Conservation (phyloP, 352 stramenopile species). For the Pythium apleroticum region DNA sequence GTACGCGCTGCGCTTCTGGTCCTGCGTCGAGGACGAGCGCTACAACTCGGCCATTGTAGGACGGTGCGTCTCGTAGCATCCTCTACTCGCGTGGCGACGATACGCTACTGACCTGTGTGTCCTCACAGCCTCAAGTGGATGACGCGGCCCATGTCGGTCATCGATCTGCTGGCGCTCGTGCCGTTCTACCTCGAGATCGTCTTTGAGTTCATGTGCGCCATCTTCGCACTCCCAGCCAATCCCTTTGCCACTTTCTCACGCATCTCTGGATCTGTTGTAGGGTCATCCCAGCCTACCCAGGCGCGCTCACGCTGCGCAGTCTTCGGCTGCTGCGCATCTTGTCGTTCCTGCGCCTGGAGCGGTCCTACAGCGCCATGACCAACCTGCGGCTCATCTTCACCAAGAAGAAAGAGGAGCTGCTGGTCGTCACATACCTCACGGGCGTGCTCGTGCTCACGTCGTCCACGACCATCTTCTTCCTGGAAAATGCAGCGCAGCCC, state of each 20-base stretch:
- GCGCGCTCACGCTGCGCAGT: constrained; percentile 65
- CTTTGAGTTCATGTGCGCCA: constrained; percentile 55
- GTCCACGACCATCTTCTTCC: constrained; percentile 86
- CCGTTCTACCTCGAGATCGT: constrained; percentile 83
- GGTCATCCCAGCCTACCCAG: constrained; percentile 42
- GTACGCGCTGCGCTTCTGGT: constrained; percentile 74
- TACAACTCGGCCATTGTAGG: constrained; percentile 50
- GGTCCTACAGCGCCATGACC: constrained; percentile 77
- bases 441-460: constrained; percentile 73
- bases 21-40: constrained; percentile 75
- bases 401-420: constrained; percentile 75
- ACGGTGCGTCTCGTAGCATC: too few species aligned
- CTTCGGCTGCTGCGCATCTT: constrained; percentile 77
- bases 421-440: constrained; percentile 79
- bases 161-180: constrained; percentile 72
- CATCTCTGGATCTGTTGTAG: constrained; percentile 17
- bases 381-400: constrained; percentile 74
- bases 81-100: too few species aligned
- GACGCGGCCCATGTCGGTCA: constrained; percentile 73
- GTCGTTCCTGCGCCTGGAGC: constrained; percentile 78
- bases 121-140: constrained; percentile 83
- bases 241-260: neutral
- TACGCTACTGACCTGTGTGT: too few species aligned
- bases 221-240: neutral
- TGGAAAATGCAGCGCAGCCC: constrained; percentile 71